A percentile compares a stretch with the other conserved stretches of the same genome.
Evolutionary conservation across 2,329 filamentous ascomycete species (phyloP).

Genomic region (Leptographium lundbergii): DNA sequence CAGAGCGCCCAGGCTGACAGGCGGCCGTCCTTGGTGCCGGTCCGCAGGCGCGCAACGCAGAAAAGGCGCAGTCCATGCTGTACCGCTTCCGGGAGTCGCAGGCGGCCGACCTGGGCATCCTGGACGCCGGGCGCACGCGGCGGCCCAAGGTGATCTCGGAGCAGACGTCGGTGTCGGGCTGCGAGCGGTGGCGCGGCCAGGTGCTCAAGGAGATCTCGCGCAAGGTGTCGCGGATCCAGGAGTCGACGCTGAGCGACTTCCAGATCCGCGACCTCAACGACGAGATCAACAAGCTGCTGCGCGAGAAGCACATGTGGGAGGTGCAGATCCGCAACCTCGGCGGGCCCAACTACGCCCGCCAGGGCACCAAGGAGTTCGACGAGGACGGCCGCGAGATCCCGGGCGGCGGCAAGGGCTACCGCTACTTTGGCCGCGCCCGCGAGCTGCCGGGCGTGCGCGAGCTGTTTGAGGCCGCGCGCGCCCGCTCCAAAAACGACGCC

Average conservation of each 20-base stretch:
- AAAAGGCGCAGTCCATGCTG: constrained; percentile 99
- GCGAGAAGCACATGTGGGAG: constrained; percentile 99
- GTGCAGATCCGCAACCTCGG: constrained; percentile 88
- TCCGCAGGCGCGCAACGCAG: constrained; percentile 76
- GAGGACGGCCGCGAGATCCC: constrained; percentile 60
- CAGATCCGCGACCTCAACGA: constrained; percentile 97
- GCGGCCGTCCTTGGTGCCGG: neutral
- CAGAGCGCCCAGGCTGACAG: neutral
- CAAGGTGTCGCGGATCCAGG: constrained; percentile 94
- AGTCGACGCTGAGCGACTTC: constrained; percentile 81
- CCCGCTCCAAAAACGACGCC: constrained; percentile 15
- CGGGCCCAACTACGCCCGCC: constrained; percentile 89
- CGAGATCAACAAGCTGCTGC: constrained; percentile 98
- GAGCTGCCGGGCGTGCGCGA: constrained; percentile 95
- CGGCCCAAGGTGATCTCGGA: constrained; percentile 86
- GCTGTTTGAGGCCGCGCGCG: constrained; percentile 68
- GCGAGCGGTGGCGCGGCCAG: constrained; percentile 97
- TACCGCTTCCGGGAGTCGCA: constrained; percentile 98
- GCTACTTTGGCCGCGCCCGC: constrained; percentile 76
- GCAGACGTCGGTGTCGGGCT: constrained; percentile 68
- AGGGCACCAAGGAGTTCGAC: constrained; percentile 52
- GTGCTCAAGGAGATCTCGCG: constrained; percentile 94
- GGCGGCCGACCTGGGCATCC: constrained; percentile 89
- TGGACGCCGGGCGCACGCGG: constrained; percentile 80
- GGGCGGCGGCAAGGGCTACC: constrained; percentile 61